A percentile compares a stretch with the other conserved stretches of the same genome.
Evolutionary conservation across 768 basidiomycete species (phyloP).

Genomic region (Pilatotrama ljubarskyi): DNA sequence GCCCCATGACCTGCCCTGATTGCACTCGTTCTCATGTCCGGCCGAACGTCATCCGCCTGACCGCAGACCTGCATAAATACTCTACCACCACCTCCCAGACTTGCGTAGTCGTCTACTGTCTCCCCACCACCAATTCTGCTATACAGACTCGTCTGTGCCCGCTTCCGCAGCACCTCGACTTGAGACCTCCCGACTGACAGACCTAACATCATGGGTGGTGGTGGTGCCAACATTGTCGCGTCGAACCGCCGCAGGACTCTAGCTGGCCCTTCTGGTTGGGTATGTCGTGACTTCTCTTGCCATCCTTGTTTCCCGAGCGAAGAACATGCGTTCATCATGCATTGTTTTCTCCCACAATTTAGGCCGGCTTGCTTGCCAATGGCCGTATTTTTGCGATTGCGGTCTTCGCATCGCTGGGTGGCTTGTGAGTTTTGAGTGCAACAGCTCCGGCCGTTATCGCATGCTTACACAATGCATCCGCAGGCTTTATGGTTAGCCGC

Average conservation of each 20-base stretch:
- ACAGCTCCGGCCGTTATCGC: neutral
- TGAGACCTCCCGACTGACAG: neutral
- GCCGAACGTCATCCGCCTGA: conserved; percentile 1
- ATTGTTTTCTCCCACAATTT: conserved; percentile 11
- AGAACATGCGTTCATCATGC: conserved; percentile 6
- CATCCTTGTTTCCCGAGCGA: neutral
- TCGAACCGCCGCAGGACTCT: conserved; percentile 53
- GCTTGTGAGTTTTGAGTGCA: conserved; percentile 50
- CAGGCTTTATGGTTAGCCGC: conserved; percentile 59
- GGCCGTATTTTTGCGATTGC: conserved; percentile 64
- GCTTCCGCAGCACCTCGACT: neutral
- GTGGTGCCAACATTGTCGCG: conserved; percentile 38
- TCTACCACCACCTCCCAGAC: neutral
- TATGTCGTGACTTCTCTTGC: conserved; percentile 30
- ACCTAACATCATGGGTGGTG: conserved; percentile 44
- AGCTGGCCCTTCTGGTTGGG: conserved; percentile 69
- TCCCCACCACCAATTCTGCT: neutral
- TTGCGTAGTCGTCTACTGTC: neutral
- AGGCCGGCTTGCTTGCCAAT: conserved; percentile 70
- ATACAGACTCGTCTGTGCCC: neutral
- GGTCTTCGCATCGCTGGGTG: conserved; percentile 78
- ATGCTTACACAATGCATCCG: conserved; percentile 6
- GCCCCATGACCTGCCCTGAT: conserved; percentile 11
- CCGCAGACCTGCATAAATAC: conserved; percentile 7
- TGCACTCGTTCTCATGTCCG: neutral